Conservation (phyloP, 2,329 filamentous ascomycete species). For the Elsinoe arachidis region DNA sequence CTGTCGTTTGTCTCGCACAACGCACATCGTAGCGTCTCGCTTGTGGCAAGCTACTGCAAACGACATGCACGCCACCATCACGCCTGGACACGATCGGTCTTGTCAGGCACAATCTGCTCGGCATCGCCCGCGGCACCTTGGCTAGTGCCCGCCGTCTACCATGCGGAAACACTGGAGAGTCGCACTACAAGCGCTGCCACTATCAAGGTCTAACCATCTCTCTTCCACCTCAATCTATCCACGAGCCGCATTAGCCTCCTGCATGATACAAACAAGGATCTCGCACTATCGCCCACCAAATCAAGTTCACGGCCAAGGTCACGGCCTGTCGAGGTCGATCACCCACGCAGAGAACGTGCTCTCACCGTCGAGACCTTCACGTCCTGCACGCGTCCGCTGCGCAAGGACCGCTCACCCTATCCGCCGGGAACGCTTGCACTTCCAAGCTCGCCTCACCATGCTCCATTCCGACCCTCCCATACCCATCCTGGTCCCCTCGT, state of each 20-base stretch:
- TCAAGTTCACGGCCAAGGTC: too few relatives aligned
- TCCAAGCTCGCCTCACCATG: not conserved
- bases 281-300: not conserved
- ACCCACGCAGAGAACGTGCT: too few relatives aligned
- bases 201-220: slow-evolving; percentile 5
- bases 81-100: too few relatives aligned
- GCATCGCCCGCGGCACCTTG: not conserved
- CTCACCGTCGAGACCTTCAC: slow-evolving; percentile 7
- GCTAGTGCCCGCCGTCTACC: slow-evolving; percentile 1
- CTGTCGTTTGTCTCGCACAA: not conserved
- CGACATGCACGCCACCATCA: too few relatives aligned
- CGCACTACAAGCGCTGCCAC: slow-evolving; percentile 1
- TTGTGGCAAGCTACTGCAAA: too few relatives aligned
- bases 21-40: not conserved
- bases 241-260: slow-evolving; percentile 12
- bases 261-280: slow-evolving; percentile 5
- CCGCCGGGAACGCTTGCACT: slow-evolving; percentile 2
- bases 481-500: not conserved
- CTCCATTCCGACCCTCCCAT: not conserved
- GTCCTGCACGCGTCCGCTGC: slow-evolving; percentile 5
- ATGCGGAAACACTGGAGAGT: not conserved
- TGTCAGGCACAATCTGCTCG: slow-evolving; percentile 1
- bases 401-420: slow-evolving; percentile 8
- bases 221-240: not conserved
- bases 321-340: too few relatives aligned